These are phyloP conservation scores for Thuidium tamariscinum DNA, from an alignment of 225 moss, liverwort and hornwort genomes.

Conservation along the genomic window DNA sequence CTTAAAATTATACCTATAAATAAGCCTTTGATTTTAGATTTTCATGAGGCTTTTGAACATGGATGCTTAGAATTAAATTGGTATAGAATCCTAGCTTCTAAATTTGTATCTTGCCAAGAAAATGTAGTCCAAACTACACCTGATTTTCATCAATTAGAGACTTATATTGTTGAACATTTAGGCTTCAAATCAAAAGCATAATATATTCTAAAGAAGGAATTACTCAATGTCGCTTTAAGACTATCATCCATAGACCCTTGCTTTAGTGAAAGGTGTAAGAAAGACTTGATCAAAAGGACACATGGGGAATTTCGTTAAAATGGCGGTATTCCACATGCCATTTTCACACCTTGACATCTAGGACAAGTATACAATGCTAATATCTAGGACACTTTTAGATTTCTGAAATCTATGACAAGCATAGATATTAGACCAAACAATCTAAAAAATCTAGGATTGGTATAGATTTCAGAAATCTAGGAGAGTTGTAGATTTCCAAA, in stretches of 20 bases:
- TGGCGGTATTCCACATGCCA: too few relatives aligned
- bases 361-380: too few relatives aligned
- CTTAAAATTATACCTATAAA: background rate
- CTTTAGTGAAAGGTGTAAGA: background rate
- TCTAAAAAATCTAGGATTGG: too few relatives aligned
- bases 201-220: background rate
- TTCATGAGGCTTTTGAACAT: background rate
- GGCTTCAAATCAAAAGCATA: background rate
- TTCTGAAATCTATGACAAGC: too few relatives aligned
- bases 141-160: background rate
- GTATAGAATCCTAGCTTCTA: fast-evolving
- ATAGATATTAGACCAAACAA: too few relatives aligned
- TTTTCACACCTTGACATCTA: too few relatives aligned
- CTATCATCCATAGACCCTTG: background rate
- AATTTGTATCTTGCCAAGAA: fast-evolving
- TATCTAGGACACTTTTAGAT: too few relatives aligned
- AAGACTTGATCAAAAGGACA: background rate
- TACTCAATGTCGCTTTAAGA: background rate
- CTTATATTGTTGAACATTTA: background rate
- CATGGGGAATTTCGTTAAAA: too few relatives aligned
- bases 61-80: background rate
- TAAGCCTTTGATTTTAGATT: background rate
- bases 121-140: fast-evolving
- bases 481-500: too few relatives aligned
- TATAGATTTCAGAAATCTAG: too few relatives aligned